A percentile compares a stretch with the other conserved stretches of the same genome.
phyloP scores from a whole-genome alignment of 768 basidiomycete genomes.

The Pulveroboletus frians region DNA sequence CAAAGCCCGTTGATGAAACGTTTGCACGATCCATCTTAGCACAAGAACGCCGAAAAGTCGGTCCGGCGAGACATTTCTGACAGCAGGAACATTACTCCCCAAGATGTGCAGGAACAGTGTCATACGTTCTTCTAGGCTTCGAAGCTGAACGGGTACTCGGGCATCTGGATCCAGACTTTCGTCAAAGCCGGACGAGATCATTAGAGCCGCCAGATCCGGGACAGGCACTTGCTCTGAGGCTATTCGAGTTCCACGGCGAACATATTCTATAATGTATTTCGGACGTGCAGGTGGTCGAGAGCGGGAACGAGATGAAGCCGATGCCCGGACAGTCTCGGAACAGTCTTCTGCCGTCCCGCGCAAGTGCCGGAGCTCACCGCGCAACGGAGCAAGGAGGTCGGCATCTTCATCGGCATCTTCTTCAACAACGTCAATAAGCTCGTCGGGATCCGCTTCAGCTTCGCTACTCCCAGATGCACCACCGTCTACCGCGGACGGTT shows the following conservation, averaged over 20 bases:
- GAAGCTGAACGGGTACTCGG: conserved; percentile 44
- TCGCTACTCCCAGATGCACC: conserved; percentile 22
- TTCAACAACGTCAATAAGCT: conserved; percentile 67
- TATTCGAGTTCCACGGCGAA: conserved; percentile 66
- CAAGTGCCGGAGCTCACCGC: conserved; percentile 59
- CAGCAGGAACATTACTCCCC: conserved; percentile 45
- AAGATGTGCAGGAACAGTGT: conserved; percentile 52
- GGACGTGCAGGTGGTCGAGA: conserved; percentile 12
- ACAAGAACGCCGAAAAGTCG: conserved; percentile 49
- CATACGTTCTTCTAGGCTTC: conserved; percentile 46
- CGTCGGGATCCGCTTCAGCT: conserved; percentile 48
- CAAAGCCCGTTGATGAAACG: conserved; percentile 45
- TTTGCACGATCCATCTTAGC: conserved; percentile 57
- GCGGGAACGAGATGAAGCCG: conserved; percentile 33
- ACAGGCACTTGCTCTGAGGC: conserved; percentile 54
- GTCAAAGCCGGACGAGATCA: conserved; percentile 35
- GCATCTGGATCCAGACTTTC: conserved; percentile 18
- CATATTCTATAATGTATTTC: conserved; percentile 47
- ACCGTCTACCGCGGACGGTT: conserved; percentile 12
- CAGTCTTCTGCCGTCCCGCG: conserved; percentile 37
- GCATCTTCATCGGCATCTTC: conserved; percentile 42
- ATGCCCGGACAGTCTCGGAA: conserved; percentile 24
- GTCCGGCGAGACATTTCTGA: conserved; percentile 45
- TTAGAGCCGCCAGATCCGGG: conserved; percentile 42
- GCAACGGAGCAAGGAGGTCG: conserved; percentile 65